Base-by-base conservation (phyloP, 2,329 filamentous ascomycete species). In the Dryadomyces quercus-mongolicae region DNA sequence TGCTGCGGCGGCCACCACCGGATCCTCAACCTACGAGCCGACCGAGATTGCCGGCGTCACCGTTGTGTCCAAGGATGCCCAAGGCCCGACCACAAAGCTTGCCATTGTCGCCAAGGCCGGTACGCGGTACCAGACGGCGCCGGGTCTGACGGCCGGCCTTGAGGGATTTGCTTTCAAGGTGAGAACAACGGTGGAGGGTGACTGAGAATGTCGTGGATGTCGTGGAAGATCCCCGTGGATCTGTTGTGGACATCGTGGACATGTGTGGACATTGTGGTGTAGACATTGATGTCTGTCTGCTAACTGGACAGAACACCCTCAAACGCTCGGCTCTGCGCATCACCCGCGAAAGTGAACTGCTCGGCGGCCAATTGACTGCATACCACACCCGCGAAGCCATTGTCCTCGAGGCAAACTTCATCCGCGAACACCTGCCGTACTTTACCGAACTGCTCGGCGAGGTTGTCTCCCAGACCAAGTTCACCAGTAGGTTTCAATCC, bases 111-210 rank as follows among this genome's bases (percentile, higher is more conserved):
- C 91, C 62, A 95, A 95, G 78, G 93, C 90, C 60, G 93, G 93
- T 66, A 94, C 92, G 60, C 81, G 93, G 71, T 97, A 92, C 73
- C 85, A 98, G 77, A 81, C 88, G 60, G 78, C 87, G 62, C 93
- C 93, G 59, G 93, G 93, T 61, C 80, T 96, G 70, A 86, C 92
- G 60, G 86, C 91, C 67, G 92, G 86, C 56, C 80, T 98, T 62
- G 87, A 93, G 76, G 87, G 89, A 70, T 98, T 94, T 76, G 92
- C 94, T 61, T 98, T 96, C 83, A 95, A 95, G 88, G 93, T 90
- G 70, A 64, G 72, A 58, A 43, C 6, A 16, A 43, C 12, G 10
- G 7, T 21, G 2, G 15, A 49, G 25, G 34, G n/a, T n/a, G n/a
- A n/a, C n/a, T n/a, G n/a, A n/a, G n/a, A n/a, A n/a, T n/a, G n/a